phyloP scores from a whole-genome alignment of 2,329 filamentous ascomycete species.

The Paracamarosporium sp. region DNA sequence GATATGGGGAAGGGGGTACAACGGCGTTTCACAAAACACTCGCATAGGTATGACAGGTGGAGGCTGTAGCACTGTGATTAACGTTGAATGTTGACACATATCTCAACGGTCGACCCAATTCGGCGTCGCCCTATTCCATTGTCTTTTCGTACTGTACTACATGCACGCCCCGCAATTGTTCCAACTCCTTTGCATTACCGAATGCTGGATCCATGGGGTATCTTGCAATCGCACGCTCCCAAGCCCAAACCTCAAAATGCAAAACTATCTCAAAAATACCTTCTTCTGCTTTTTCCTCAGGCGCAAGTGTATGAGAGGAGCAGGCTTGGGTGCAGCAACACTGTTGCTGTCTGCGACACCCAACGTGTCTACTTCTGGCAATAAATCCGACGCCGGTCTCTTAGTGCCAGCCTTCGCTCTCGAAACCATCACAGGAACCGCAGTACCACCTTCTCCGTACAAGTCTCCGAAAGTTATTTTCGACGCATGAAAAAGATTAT shows the following conservation, averaged over 20 bases:
- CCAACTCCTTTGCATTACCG: not conserved
- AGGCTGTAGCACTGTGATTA: not conserved
- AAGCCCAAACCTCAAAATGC: not conserved
- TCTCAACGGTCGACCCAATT: not conserved
- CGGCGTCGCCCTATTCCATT: not conserved
- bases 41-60: not conserved
- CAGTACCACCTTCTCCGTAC: not conserved
- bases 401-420: not conserved
- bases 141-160: not conserved
- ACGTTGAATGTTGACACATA: not conserved
- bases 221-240: constrained; percentile 5
- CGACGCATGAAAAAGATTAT: not conserved
- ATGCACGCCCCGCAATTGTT: not conserved
- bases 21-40: not conserved
- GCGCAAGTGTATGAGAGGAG: not conserved
- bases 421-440: not conserved
- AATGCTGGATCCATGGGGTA: constrained; percentile 2
- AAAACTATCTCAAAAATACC: not conserved
- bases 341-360: not conserved
- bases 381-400: not conserved
- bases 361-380: not conserved
- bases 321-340: not conserved
- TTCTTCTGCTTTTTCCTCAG: not conserved
- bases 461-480: not conserved
- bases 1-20: not conserved